Conservation (phyloP, 257 asterid genomes). For the Verbascum thapsus region DNA sequence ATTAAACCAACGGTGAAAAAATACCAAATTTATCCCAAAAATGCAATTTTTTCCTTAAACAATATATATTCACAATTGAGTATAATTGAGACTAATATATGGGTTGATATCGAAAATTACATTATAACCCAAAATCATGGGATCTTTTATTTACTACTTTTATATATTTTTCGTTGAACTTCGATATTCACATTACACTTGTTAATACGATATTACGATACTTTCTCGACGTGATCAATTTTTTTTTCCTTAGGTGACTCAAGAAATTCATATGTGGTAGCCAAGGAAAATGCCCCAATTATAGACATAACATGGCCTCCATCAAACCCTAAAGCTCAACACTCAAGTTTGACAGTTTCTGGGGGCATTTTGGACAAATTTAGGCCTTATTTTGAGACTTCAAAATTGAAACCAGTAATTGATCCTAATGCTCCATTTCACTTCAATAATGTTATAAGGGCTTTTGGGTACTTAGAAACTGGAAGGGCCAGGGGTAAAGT, state of each 20-base stretch:
- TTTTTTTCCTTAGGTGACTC: slow-evolving; percentile 71
- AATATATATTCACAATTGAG: too few species aligned
- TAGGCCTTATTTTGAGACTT: slow-evolving; percentile 54
- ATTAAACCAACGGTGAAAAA: too few species aligned
- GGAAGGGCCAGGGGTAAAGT: slow-evolving; percentile 74
- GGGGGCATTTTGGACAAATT: slow-evolving; percentile 59
- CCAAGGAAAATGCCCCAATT: slow-evolving; percentile 48
- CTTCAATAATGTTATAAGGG: slow-evolving; percentile 45
- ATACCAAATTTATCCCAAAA: too few species aligned
- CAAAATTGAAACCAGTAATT: slow-evolving; percentile 55
- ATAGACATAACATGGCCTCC: slow-evolving; percentile 81
- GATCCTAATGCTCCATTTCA: slow-evolving; percentile 57
- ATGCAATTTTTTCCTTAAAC: too few species aligned
- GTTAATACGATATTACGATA: too few species aligned
- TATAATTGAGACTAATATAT: too few species aligned
- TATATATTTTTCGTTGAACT: too few species aligned
- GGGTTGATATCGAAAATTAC: too few species aligned
- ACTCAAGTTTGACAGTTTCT: slow-evolving; percentile 58
- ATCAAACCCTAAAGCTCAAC: slow-evolving; percentile 53
- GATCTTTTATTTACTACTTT: too few species aligned
- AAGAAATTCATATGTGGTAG: slow-evolving; percentile 50
- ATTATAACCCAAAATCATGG: too few species aligned
- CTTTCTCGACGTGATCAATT: background rate
- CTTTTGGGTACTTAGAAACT: slow-evolving; percentile 62
- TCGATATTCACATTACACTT: too few species aligned